Percentiles rank a stretch among this genome's conserved stretches.
Evolutionary conservation across 2,329 filamentous ascomycete species (phyloP).

Genomic region (Monilinia polystroma): DNA sequence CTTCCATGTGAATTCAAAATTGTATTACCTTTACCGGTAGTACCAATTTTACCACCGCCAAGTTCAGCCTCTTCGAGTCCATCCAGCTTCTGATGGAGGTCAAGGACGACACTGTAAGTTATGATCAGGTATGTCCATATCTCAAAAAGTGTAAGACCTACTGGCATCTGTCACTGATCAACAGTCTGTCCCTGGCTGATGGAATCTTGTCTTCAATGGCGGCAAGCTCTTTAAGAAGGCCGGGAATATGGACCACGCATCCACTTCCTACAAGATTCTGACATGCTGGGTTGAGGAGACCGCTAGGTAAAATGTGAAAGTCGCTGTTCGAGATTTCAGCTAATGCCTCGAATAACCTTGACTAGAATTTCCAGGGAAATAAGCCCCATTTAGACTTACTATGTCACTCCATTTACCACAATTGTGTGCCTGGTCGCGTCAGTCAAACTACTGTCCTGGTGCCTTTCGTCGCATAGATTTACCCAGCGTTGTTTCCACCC

Average conservation of each 20-base stretch:
- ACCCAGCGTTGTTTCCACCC: conserved; percentile 57
- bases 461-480: conserved; percentile 12
- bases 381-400: conserved; percentile 31
- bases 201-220: conserved; percentile 57
- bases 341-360: background rate
- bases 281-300: conserved; percentile 68
- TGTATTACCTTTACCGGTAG: conserved; percentile 41
- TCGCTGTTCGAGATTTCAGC: conserved; percentile 31
- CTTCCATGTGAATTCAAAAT: conserved; percentile 26
- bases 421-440: conserved; percentile 42
- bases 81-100: conserved; percentile 66
- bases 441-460: background rate
- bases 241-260: conserved; percentile 64
- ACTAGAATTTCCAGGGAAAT: background rate
- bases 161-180: conserved; percentile 53
- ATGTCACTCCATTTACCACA: conserved; percentile 44
- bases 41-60: conserved; percentile 46
- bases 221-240: conserved; percentile 65
- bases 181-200: conserved; percentile 57
- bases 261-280: conserved; percentile 73
- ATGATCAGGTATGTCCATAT: conserved; percentile 5
- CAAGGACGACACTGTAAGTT: conserved; percentile 61
- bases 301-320: conserved; percentile 62
- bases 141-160: background rate
- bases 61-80: conserved; percentile 62